Evolutionary conservation across 176 grass and related monocot species (phyloP), one percentile per base, ranked within the genome.

Genomic region (bread wheat (Triticum aestivum)): DNA sequence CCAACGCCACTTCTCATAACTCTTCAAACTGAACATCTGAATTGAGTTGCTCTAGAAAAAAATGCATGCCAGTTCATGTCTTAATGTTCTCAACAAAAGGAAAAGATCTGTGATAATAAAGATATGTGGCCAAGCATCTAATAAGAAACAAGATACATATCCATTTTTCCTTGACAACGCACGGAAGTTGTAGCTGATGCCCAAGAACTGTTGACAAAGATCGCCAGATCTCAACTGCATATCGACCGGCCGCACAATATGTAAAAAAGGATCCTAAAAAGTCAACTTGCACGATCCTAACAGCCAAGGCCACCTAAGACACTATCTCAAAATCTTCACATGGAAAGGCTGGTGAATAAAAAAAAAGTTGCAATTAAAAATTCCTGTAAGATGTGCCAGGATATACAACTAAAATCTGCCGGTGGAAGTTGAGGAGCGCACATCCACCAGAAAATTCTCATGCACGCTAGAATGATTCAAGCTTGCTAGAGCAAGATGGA

Each of bases 281-380:
- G 69, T 20, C 75, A 65, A 83, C 67, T 44, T 24, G 6, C 14
- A 27, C 27, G 59, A 75, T 75, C 85, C 80, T 84, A 80, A 61
- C 33, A 74, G 58, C 35, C 23, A 84, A 67, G 14, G 34, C 49
- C 49, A 79, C 75, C 75, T 59, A 32, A 26, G 14, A 68, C 34
- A 74, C 67, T 29, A 65, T 75, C 23, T 83, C 23, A 42, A 77
- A 39, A 83, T 56, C 13, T 21, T 78, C 81, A 73, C 67, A 83
- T 41, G 65, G 56, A 73, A 9, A 65, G 14, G 68, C 69, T 37
- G 2, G 9, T 27, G 74, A 64, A 18, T 27, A 71, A 11, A 72
- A 44, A 44, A 30, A 21, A 10, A 69, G 21, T 2, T 8, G 9
- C 9, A 66, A 34, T 75, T 75, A 0, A 18, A 74, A 65, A 45